Conservation (phyloP, 1,139 yeast species). For the Pneumocystis murina region DNA sequence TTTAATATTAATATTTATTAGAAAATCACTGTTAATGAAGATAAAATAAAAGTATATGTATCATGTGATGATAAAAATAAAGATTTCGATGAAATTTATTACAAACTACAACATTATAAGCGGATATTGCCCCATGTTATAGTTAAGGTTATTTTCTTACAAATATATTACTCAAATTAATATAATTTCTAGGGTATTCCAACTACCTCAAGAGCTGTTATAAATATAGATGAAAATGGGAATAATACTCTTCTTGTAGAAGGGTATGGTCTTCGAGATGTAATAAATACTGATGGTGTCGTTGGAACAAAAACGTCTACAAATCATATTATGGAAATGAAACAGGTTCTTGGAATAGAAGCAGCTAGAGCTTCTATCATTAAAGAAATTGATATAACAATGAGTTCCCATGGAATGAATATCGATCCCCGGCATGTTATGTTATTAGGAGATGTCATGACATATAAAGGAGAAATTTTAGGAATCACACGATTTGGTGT, state of each 20-base stretch:
- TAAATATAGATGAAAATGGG: constrained; percentile 57
- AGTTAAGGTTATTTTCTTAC: constrained; percentile 35
- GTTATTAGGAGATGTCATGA: constrained; percentile 94
- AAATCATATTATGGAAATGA: constrained; percentile 83
- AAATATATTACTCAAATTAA: neutral
- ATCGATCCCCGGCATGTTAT: constrained; percentile 99
- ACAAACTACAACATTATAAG: constrained; percentile 77
- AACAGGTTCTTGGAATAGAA: constrained; percentile 84
- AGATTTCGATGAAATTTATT: constrained; percentile 54
- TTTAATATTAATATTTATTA: neutral
- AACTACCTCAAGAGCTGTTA: constrained; percentile 86
- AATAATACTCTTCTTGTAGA: constrained; percentile 76
- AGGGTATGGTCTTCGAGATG: constrained; percentile 92
- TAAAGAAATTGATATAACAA: constrained; percentile 88
- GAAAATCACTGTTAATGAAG: constrained; percentile 42
- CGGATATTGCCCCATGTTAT: constrained; percentile 75
- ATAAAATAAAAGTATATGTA: constrained; percentile 64
- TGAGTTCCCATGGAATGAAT: constrained; percentile 99
- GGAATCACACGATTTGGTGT: constrained; percentile 97
- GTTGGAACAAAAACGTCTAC: constrained; percentile 76
- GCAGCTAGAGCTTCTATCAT: constrained; percentile 92
- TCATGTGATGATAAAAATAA: constrained; percentile 30
- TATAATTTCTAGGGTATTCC: constrained; percentile 42
- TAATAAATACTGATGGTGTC: constrained; percentile 96
- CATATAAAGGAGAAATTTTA: constrained; percentile 92